Evolutionary conservation across 495 filamentous ascomycete genomes (phyloP).

Genomic region (Pseudoneurospora amorphoporcata): DNA sequence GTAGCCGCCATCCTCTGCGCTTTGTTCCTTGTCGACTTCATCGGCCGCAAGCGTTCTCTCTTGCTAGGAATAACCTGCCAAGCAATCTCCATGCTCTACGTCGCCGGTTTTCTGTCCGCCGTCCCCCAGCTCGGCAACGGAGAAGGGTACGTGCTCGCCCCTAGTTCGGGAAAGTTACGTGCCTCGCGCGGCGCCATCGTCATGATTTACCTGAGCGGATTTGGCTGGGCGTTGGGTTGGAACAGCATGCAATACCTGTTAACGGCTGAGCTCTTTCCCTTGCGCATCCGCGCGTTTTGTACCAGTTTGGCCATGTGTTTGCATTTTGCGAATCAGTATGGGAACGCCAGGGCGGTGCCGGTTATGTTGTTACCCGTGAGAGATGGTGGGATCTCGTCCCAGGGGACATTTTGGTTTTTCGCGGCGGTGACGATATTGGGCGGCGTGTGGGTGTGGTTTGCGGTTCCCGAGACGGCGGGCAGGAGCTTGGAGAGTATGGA

Average conservation of each 20-base stretch:
- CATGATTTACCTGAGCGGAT: slow-evolving; percentile 56
- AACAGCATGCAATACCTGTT: slow-evolving; percentile 68
- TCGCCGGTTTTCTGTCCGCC: slow-evolving; percentile 53
- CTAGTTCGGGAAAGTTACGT: slow-evolving; percentile 13
- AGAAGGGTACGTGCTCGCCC: slow-evolving; percentile 15
- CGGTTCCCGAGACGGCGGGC: slow-evolving; percentile 57
- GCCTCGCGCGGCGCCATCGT: slow-evolving; percentile 48
- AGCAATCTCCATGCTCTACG: slow-evolving; percentile 55
- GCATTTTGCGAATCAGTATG: slow-evolving; percentile 67
- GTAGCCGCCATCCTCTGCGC: slow-evolving; percentile 52
- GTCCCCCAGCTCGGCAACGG: slow-evolving; percentile 36
- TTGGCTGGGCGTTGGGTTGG: slow-evolving; percentile 67
- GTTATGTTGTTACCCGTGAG: slow-evolving; percentile 43
- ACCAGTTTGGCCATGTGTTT: slow-evolving; percentile 44
- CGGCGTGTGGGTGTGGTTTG: slow-evolving; percentile 48
- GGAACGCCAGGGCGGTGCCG: slow-evolving; percentile 47
- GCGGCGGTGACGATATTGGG: slow-evolving; percentile 49
- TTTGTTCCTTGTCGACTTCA: slow-evolving; percentile 63
- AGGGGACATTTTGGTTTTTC: slow-evolving; percentile 59
- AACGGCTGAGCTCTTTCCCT: slow-evolving; percentile 64
- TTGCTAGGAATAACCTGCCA: slow-evolving; percentile 53
- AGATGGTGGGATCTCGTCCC: slow-evolving; percentile 37
- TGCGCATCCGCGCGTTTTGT: slow-evolving; percentile 43
- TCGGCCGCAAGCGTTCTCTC: slow-evolving; percentile 61
- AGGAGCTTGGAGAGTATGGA: slow-evolving; percentile 57